Conservation (phyloP, 2,329 filamentous ascomycete species). For the Rhexocercosporidium sp. region DNA sequence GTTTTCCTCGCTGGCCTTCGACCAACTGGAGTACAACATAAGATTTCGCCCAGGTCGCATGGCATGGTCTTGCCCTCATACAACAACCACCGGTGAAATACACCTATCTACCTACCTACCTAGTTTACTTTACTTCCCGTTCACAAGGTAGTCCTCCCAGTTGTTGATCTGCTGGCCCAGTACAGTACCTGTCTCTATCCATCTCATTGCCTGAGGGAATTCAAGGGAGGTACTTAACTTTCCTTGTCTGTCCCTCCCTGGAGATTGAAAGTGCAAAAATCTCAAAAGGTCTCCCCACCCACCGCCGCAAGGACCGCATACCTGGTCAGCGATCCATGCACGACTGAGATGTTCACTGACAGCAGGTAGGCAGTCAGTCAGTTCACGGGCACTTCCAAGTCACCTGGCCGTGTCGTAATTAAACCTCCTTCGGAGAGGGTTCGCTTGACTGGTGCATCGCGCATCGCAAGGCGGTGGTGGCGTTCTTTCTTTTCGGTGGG, state of each 20-base stretch:
- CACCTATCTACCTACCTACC: not conserved
- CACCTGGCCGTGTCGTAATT: slow-evolving; percentile 26
- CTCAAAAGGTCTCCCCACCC: not conserved
- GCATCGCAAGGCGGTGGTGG: slow-evolving; percentile 19
- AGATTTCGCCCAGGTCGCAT: not conserved
- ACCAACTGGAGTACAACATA: not conserved
- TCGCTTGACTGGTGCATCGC: not conserved
- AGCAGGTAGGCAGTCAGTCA: slow-evolving; percentile 11
- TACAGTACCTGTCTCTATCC: too few relatives aligned
- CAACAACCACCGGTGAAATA: not conserved
- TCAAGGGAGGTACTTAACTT: too few relatives aligned
- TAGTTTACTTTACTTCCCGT: too few relatives aligned
- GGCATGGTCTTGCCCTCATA: not conserved
- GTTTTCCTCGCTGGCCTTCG: not conserved
- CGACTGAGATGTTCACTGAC: slow-evolving; percentile 8
- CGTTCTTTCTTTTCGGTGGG: not conserved
- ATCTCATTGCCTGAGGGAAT: too few relatives aligned
- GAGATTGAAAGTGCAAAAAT: slow-evolving; percentile 15
- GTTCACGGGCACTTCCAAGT: slow-evolving; percentile 25
- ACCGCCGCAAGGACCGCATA: not conserved
- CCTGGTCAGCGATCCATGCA: slow-evolving; percentile 24
- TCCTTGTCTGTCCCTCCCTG: too few relatives aligned
- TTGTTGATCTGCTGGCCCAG: too few relatives aligned
- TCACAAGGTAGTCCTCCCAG: too few relatives aligned
- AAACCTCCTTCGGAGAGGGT: not conserved